Percentiles rank a stretch among this genome's conserved stretches.
Evolutionary conservation across 352 stramenopile species (phyloP).

Genomic region (Globisporangium paddicum): DNA sequence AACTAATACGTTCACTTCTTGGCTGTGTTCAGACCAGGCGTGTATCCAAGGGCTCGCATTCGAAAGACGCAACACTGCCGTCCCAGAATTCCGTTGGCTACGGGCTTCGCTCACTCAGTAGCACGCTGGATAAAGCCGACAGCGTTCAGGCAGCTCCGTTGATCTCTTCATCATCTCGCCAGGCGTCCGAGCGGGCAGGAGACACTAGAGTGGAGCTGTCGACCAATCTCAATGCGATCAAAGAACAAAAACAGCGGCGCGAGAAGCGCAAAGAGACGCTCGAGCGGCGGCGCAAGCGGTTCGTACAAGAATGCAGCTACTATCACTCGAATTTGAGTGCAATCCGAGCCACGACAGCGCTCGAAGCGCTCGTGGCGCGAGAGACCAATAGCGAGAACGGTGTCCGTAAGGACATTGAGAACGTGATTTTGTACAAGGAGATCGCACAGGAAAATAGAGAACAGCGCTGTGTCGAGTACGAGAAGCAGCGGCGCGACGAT

Average conservation of each 20-base stretch:
- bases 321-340: slow-evolving; percentile 24
- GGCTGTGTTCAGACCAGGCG: slow-evolving; percentile 4
- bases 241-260: slow-evolving; percentile 43
- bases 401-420: slow-evolving; percentile 29
- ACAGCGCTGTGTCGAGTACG: slow-evolving; percentile 43
- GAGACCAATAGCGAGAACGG: slow-evolving; percentile 45
- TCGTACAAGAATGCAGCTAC: slow-evolving; percentile 49
- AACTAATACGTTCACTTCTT: neutral
- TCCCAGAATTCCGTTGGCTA: slow-evolving; percentile 56
- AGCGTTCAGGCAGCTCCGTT: neutral
- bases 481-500: slow-evolving; percentile 43
- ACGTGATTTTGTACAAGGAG: slow-evolving; percentile 64
- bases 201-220: neutral
- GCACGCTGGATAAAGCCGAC: slow-evolving; percentile 27
- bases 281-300: slow-evolving; percentile 47
- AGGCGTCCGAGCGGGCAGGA: slow-evolving; percentile 2
- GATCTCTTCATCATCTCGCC: neutral
- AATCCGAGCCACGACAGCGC: slow-evolving; percentile 21
- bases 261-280: slow-evolving; percentile 51
- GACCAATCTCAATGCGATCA: slow-evolving; percentile 22
- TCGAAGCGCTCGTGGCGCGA: slow-evolving; percentile 43
- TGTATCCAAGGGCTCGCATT: neutral
- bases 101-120: slow-evolving; percentile 57
- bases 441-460: slow-evolving; percentile 56
- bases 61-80: slow-evolving; percentile 6